These are phyloP conservation scores for Rhodotorula sp. DNA, from an alignment of 1,284 basidiomycete genomes.

Conservation along the genomic window DNA sequence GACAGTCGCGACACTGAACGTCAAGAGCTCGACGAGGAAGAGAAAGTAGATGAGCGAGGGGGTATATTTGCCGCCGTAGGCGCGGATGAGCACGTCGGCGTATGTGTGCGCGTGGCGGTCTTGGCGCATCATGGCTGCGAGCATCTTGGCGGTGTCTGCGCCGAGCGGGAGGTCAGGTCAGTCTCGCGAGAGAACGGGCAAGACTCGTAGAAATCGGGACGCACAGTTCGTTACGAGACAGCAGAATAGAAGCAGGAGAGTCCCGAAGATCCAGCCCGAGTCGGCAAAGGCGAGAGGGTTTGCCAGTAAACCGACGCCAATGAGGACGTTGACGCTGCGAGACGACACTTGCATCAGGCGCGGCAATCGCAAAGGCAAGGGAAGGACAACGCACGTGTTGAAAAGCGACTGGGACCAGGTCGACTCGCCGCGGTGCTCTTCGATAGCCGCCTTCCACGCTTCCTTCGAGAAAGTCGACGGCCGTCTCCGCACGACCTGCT, in stretches of 20 bases:
- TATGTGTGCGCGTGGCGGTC: conserved; percentile 75
- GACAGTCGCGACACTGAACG: conserved; percentile 65
- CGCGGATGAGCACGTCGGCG: conserved; percentile 81
- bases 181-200: not conserved
- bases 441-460: conserved; percentile 25
- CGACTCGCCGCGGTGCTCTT: conserved; percentile 31
- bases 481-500: not conserved
- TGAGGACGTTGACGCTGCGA: conserved; percentile 35
- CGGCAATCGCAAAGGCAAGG: not conserved
- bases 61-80: conserved; percentile 68
- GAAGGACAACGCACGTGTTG: conserved; percentile 58
- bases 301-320: conserved; percentile 82
- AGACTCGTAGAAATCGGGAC: conserved; percentile 53
- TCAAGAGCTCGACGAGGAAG: conserved; percentile 49
- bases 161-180: not conserved
- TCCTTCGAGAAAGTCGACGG: conserved; percentile 23
- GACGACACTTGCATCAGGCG: not conserved
- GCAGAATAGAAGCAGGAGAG: conserved; percentile 69
- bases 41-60: conserved; percentile 66
- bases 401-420: conserved; percentile 57
- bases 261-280: conserved; percentile 79
- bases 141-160: conserved; percentile 68
- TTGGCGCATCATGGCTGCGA: conserved; percentile 68
- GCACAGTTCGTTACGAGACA: conserved; percentile 81
- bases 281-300: conserved; percentile 84